These are phyloP conservation scores for Adansonia madagascariensis DNA, from an alignment of 441 rosid species.

Conservation along the genomic window DNA sequence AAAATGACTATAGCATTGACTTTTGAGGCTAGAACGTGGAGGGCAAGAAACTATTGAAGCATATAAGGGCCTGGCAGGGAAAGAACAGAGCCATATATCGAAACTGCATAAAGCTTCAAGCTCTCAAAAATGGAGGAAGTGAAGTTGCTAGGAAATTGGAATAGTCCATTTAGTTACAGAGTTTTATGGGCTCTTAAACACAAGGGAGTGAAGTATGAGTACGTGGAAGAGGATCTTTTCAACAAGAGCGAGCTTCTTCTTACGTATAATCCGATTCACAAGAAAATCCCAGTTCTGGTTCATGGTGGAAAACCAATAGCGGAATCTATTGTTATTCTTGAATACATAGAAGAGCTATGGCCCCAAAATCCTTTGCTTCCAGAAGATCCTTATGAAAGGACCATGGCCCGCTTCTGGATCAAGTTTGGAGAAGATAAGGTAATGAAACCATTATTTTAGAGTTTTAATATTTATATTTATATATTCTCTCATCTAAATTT, in stretches of 20 bases:
- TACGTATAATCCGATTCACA: conserved; percentile 45
- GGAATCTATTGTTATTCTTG: conserved; percentile 50
- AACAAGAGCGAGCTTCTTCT: conserved; percentile 46
- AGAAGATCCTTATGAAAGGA: conserved; percentile 38
- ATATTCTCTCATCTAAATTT: background rate
- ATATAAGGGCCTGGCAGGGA: background rate
- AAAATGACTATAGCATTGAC: background rate
- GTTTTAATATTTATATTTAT: background rate
- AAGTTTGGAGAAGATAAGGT: conserved; percentile 53
- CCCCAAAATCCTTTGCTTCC: conserved; percentile 48
- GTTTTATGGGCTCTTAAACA: conserved; percentile 54
- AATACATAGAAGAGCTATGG: conserved; percentile 56
- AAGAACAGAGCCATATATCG: background rate
- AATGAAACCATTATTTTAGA: background rate
- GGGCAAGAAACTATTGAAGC: background rate
- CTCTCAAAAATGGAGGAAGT: conserved; percentile 37
- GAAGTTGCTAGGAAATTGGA: conserved; percentile 44
- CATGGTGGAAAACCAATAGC: conserved; percentile 44
- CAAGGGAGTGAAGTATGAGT: conserved; percentile 43
- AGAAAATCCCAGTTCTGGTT: conserved; percentile 48
- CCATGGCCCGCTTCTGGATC: conserved; percentile 52
- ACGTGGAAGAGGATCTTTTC: conserved; percentile 40
- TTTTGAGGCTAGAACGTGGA: background rate
- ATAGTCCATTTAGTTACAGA: conserved; percentile 44
- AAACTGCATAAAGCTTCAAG: background rate